These are phyloP conservation scores for Harringtonia aguacate DNA, from an alignment of 2,329 filamentous ascomycete genomes.

Conservation along the genomic window DNA sequence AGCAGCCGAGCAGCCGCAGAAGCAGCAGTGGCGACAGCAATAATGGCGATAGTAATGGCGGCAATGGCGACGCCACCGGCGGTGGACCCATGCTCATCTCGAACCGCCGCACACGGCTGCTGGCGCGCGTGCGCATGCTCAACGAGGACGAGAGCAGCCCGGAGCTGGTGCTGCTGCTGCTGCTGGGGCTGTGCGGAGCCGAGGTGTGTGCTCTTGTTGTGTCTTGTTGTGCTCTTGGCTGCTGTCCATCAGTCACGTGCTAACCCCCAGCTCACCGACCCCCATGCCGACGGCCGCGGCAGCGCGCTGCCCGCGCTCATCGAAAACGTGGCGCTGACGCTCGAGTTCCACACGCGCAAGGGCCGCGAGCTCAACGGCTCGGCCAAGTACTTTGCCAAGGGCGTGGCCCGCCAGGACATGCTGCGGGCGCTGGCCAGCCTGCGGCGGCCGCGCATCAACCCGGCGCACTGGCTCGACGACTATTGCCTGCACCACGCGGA, in stretches of 20 bases:
- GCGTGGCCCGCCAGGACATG: slow-evolving; percentile 10
- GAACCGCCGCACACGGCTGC: slow-evolving; percentile 6
- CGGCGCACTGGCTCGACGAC: slow-evolving; percentile 9
- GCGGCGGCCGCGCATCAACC: slow-evolving; percentile 9
- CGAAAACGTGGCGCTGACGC: slow-evolving; percentile 9
- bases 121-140: slow-evolving; percentile 5
- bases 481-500: slow-evolving; percentile 9
- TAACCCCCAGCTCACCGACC: slow-evolving; percentile 6
- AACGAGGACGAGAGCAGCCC: slow-evolving; percentile 8
- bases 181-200: slow-evolving; percentile 9
- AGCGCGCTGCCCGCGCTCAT: slow-evolving; percentile 7
- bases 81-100: slow-evolving; percentile 3
- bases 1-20: background rate
- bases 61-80: too few species aligned
- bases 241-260: too few species aligned
- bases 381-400: slow-evolving; percentile 10
- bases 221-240: background rate
- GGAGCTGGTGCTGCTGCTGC: slow-evolving; percentile 8
- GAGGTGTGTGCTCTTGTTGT: slow-evolving; percentile 9
- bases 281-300: slow-evolving; percentile 9
- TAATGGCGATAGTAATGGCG: too few species aligned
- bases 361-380: slow-evolving; percentile 7
- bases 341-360: slow-evolving; percentile 7
- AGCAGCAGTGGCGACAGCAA: too few species aligned
- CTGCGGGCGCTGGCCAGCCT: slow-evolving; percentile 8